These are phyloP conservation scores for Scedosporium boydii DNA, from an alignment of 2,329 filamentous ascomycete genomes.

Conservation along the genomic window DNA sequence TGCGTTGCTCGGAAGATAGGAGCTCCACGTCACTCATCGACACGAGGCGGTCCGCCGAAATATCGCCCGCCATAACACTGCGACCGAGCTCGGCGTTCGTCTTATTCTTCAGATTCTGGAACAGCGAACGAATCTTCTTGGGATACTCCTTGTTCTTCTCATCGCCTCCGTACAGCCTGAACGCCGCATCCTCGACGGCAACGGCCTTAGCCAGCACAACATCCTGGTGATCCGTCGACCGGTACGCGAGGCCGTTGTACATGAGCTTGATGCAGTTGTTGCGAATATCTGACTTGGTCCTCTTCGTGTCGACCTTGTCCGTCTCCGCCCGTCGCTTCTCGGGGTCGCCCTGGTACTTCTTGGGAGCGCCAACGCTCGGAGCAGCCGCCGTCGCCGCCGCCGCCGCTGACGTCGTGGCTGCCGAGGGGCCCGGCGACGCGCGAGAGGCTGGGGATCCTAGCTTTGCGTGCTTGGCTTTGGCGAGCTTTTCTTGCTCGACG, in stretches of 20 bases:
- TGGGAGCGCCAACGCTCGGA: constrained; percentile 22
- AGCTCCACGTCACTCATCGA: constrained; percentile 84
- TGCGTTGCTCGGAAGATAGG: constrained; percentile 73
- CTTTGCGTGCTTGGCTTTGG: constrained; percentile 33
- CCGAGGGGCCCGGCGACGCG: constrained; percentile 39
- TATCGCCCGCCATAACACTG: constrained; percentile 65
- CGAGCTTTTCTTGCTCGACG: constrained; percentile 55
- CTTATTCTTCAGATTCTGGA: constrained; percentile 90
- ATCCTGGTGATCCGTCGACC: constrained; percentile 61
- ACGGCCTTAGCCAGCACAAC: constrained; percentile 65
- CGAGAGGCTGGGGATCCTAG: constrained; percentile 24
- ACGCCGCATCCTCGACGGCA: constrained; percentile 76
- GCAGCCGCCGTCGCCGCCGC: constrained; percentile 5
- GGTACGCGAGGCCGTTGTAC: constrained; percentile 77
- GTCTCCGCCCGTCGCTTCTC: constrained; percentile 73
- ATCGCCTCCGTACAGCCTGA: constrained; percentile 58
- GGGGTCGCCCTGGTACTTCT: constrained; percentile 51
- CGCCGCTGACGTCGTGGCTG: constrained; percentile 14
- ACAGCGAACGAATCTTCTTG: constrained; percentile 83
- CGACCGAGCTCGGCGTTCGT: constrained; percentile 69
- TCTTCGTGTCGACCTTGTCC: constrained; percentile 70
- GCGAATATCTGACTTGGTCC: constrained; percentile 64
- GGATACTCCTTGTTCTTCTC: constrained; percentile 58
- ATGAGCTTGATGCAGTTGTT: constrained; percentile 84
- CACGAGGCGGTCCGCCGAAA: constrained; percentile 66